Evolutionary conservation across 116 monocot species (phyloP).

Genomic region (Iris pallida): DNA sequence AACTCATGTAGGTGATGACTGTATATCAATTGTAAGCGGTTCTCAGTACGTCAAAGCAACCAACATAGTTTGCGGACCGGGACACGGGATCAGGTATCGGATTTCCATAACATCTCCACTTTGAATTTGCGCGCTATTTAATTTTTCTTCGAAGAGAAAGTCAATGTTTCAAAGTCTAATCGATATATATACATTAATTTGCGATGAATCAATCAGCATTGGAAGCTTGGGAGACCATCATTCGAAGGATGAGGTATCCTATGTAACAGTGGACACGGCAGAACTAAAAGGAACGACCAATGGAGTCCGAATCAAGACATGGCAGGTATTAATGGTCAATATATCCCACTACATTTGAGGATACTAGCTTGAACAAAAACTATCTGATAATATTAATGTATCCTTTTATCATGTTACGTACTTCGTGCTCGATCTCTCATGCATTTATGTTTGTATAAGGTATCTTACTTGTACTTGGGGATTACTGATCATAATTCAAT

Average conservation of each 20-base stretch:
- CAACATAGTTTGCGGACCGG: slow-evolving; percentile 67
- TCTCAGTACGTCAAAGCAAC: slow-evolving; percentile 33
- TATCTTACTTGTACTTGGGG: no score
- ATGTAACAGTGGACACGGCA: slow-evolving; percentile 53
- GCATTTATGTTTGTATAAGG: no score
- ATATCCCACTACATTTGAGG: no score
- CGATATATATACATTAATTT: no score
- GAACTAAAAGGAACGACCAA: slow-evolving; percentile 48
- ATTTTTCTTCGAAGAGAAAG: no score
- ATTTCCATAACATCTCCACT: not conserved
- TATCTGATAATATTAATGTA: no score
- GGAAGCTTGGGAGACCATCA: slow-evolving; percentile 67
- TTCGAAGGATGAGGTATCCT: slow-evolving; percentile 47
- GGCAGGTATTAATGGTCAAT: slow-evolving; percentile 43
- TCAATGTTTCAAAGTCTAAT: no score
- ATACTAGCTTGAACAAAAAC: no score
- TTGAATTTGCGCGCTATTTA: no score
- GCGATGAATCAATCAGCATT: slow-evolving; percentile 37
- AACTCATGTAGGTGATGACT: slow-evolving; percentile 68
- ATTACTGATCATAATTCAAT: no score
- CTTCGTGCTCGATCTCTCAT: no score
- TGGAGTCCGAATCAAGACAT: slow-evolving; percentile 87
- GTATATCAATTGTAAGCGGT: slow-evolving; percentile 72
- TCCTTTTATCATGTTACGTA: no score
- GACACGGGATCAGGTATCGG: slow-evolving; percentile 84